A percentile compares a stretch with the other conserved stretches of the same genome.
phyloP scores from a whole-genome alignment of 345 rosid genomes.

The Pugionium dolabratum region DNA sequence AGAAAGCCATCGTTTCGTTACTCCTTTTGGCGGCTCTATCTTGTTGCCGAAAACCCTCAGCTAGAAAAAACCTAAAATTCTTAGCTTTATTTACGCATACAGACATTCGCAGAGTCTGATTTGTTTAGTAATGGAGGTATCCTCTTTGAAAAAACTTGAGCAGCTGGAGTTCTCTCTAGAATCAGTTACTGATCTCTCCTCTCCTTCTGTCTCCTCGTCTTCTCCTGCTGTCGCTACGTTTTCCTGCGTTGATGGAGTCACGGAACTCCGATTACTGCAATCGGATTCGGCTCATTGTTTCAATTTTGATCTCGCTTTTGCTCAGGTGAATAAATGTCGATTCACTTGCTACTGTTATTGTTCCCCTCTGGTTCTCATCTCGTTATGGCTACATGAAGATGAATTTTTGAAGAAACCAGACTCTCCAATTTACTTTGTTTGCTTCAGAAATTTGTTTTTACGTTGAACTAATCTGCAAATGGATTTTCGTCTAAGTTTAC shows the following conservation, averaged over 20 bases:
- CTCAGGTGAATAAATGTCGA: conserved; percentile 49
- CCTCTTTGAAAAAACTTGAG: conserved; percentile 36
- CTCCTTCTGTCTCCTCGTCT: conserved; percentile 46
- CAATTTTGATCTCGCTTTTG: conserved; percentile 50
- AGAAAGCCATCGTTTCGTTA: conserved; percentile 23
- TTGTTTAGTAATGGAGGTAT: conserved; percentile 39
- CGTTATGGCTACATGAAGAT: conserved; percentile 6
- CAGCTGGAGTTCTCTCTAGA: conserved; percentile 55
- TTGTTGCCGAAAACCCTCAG: conserved; percentile 20
- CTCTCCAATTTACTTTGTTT: background rate
- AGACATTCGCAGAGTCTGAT: background rate
- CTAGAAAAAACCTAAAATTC: conserved; percentile 48
- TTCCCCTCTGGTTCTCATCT: background rate
- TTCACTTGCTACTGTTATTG: conserved; percentile 15
- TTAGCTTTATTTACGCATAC: background rate
- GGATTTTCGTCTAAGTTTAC: background rate
- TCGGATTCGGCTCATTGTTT: conserved; percentile 45
- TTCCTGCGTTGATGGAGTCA: conserved; percentile 47
- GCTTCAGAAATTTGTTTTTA: background rate
- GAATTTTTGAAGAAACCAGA: background rate
- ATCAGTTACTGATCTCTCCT: conserved; percentile 59
- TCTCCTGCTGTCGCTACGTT: conserved; percentile 61
- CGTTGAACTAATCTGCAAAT: background rate
- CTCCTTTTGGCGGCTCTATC: conserved; percentile 35
- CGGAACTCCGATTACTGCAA: conserved; percentile 57